These are phyloP conservation scores for Fusarium nisikadoi DNA, from an alignment of 2,329 filamentous ascomycete species.

Conservation along the genomic window DNA sequence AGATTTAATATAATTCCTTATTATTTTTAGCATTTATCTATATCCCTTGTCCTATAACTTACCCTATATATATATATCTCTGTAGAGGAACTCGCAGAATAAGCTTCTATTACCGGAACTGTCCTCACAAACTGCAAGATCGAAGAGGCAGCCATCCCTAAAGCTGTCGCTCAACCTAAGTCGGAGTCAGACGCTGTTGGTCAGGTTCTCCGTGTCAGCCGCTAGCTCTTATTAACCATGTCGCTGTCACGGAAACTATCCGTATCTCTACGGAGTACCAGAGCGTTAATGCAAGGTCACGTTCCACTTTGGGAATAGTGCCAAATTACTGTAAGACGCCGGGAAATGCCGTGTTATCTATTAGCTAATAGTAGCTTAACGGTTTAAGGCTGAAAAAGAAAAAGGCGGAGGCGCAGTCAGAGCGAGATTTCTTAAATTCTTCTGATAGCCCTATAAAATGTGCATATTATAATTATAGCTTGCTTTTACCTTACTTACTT, in stretches of 20 bases:
- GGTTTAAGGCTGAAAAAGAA: neutral
- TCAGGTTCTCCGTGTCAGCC: neutral
- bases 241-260: neutral
- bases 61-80: neutral
- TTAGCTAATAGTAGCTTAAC: neutral
- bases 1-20: neutral
- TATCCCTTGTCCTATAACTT: neutral
- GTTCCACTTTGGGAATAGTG: neutral
- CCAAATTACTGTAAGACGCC: neutral
- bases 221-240: neutral
- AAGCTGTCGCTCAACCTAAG: neutral
- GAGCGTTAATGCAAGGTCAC: neutral
- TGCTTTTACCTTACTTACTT: accelerated
- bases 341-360: neutral
- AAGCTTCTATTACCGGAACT: neutral
- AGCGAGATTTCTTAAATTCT: neutral
- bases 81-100: neutral
- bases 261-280: neutral
- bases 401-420: neutral
- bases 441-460: too few species aligned
- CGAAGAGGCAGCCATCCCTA: neutral
- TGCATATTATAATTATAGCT: accelerated
- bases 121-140: neutral
- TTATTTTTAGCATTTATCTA: neutral
- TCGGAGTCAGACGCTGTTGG: neutral